These are phyloP conservation scores for Fusarium chuoi DNA, from an alignment of 2,329 filamentous ascomycete genomes.

Conservation along the genomic window DNA sequence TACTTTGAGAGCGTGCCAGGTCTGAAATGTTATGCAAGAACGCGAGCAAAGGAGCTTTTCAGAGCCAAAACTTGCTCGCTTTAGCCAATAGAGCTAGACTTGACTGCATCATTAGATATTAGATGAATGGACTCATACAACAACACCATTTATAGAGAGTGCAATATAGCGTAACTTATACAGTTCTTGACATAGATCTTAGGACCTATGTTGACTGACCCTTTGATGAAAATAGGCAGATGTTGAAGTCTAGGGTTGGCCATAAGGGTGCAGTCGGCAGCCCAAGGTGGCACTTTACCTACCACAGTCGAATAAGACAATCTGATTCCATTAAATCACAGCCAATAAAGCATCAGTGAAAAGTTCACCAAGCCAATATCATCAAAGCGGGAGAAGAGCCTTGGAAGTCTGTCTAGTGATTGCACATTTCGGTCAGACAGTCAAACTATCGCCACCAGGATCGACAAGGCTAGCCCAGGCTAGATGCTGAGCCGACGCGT, in stretches of 20 bases:
- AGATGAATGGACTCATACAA: not conserved
- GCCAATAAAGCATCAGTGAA: not conserved
- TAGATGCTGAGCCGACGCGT: conserved; percentile 21
- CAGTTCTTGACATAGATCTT: not conserved
- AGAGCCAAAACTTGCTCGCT: not conserved
- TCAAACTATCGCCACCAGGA: conserved; percentile 36
- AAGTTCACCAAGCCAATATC: not conserved
- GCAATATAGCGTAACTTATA: not conserved
- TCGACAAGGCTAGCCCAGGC: conserved; percentile 37
- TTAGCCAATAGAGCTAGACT: conserved; percentile 19
- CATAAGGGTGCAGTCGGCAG: not conserved
- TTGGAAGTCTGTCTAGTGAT: not conserved
- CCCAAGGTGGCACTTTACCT: not conserved
- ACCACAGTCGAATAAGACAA: not conserved
- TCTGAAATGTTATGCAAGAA: conserved; percentile 5
- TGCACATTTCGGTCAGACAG: not conserved
- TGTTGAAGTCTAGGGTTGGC: not conserved
- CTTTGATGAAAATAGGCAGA: not conserved
- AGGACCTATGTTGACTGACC: not conserved
- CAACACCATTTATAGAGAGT: not conserved
- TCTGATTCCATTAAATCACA: not conserved
- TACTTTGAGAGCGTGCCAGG: conserved; percentile 4
- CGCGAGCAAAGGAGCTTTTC: not conserved
- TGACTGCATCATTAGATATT: conserved; percentile 4
- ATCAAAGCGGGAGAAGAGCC: not conserved